phyloP scores from a whole-genome alignment of 1,284 basidiomycete species.

The Ceratobasidium theobromae region DNA sequence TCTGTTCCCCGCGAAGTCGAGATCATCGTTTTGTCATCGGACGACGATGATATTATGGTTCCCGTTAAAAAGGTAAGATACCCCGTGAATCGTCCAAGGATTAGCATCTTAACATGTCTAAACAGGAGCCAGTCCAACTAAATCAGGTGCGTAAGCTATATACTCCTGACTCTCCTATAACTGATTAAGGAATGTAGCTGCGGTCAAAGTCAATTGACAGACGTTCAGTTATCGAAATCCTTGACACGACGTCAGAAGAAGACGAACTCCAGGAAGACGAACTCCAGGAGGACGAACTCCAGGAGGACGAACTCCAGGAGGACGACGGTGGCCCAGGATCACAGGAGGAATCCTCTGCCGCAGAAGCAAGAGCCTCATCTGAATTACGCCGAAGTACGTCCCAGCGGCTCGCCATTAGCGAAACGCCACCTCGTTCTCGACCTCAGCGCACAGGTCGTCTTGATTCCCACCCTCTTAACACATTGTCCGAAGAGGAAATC shows the following conservation, averaged over 20 bases:
- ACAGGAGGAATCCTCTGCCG: no score
- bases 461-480: neutral
- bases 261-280: neutral
- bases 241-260: neutral
- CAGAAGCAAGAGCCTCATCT: no score
- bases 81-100: no score
- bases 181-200: no score
- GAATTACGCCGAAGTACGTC: no score
- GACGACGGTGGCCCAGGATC: neutral
- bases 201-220: neutral
- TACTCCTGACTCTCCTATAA: no score
- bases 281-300: neutral
- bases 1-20: neutral
- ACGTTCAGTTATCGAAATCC: neutral
- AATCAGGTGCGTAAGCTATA: no score
- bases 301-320: neutral
- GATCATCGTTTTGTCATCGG: conserved; percentile 13
- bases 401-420: no score
- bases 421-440: neutral
- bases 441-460: neutral
- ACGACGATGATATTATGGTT: conserved; percentile 1
- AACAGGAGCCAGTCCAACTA: no score
- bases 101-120: no score
- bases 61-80: neutral
- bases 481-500: neutral